Conservation (phyloP, 257 asterid species). For the Solanum etuberosum region DNA sequence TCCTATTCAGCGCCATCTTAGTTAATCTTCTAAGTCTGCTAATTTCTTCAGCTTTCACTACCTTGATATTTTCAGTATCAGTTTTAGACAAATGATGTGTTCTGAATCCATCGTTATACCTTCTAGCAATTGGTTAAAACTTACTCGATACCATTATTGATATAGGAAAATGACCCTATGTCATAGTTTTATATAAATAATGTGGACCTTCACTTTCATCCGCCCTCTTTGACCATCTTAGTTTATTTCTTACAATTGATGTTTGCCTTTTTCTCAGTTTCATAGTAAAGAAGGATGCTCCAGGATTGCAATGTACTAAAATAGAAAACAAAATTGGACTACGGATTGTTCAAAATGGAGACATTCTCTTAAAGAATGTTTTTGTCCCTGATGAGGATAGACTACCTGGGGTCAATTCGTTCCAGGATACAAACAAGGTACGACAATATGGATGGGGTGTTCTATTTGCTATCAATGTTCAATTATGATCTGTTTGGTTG, state of each 20-base stretch:
- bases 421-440: conserved; percentile 93
- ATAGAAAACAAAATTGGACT: conserved; percentile 90
- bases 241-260: not conserved
- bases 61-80: not conserved
- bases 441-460: not conserved
- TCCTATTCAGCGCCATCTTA: not conserved
- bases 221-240: not conserved
- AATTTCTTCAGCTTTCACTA: not conserved
- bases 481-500: not conserved
- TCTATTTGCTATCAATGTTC: not conserved
- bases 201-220: not conserved
- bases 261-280: conserved; percentile 34
- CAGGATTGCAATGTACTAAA: conserved; percentile 89
- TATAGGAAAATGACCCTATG: not conserved
- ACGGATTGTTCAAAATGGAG: conserved; percentile 93
- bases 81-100: not conserved
- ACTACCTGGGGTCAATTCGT: conserved; percentile 82
- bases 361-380: conserved; percentile 63
- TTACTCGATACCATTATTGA: not conserved
- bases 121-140: not conserved
- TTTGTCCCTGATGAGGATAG: conserved; percentile 94
- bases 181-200: not conserved
- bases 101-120: not conserved
- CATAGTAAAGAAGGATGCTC: conserved; percentile 69
- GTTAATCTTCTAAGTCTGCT: not conserved